phyloP scores from a whole-genome alignment of 2,329 filamentous ascomycete species.

The Colletotrichum karsti region DNA sequence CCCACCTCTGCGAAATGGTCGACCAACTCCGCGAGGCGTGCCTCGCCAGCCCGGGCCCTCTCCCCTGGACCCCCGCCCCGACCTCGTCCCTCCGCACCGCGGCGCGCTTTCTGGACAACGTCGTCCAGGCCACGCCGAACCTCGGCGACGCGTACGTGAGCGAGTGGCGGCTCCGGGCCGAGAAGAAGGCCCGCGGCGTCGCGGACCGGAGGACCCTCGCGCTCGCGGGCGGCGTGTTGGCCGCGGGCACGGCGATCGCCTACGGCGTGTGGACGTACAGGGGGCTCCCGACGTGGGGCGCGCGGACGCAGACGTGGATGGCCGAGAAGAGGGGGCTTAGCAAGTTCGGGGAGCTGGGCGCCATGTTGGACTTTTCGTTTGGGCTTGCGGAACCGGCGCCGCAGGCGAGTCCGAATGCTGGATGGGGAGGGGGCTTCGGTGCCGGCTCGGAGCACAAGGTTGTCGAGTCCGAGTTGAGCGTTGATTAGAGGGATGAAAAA shows the following conservation, averaged over 20 bases:
- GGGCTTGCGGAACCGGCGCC: constrained; percentile 15
- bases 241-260: constrained; percentile 46
- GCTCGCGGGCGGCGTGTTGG: constrained; percentile 42
- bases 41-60: constrained; percentile 30
- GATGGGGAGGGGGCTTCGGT: constrained; percentile 3
- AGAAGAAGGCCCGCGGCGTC: constrained; percentile 38
- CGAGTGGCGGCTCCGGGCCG: constrained; percentile 47
- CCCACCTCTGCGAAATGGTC: constrained; percentile 39
- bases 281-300: constrained; percentile 53
- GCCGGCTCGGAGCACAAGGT: constrained; percentile 15
- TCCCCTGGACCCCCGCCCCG: constrained; percentile 36
- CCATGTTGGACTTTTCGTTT: constrained; percentile 46
- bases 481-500: constrained; percentile 3
- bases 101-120: constrained; percentile 42
- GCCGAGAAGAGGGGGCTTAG: constrained; percentile 42
- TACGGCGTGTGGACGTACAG: constrained; percentile 51
- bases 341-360: constrained; percentile 56
- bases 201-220: constrained; percentile 38
- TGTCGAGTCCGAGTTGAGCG: constrained; percentile 25
- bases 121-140: constrained; percentile 44
- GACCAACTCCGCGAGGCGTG: constrained; percentile 37
- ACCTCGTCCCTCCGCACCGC: constrained; percentile 34
- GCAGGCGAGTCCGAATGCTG: constrained; percentile 1
- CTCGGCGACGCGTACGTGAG: constrained; percentile 44
- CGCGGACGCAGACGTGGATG: constrained; percentile 52